phyloP scores from a whole-genome alignment of 2,329 filamentous ascomycete genomes.

The Xylaria sp. region DNA sequence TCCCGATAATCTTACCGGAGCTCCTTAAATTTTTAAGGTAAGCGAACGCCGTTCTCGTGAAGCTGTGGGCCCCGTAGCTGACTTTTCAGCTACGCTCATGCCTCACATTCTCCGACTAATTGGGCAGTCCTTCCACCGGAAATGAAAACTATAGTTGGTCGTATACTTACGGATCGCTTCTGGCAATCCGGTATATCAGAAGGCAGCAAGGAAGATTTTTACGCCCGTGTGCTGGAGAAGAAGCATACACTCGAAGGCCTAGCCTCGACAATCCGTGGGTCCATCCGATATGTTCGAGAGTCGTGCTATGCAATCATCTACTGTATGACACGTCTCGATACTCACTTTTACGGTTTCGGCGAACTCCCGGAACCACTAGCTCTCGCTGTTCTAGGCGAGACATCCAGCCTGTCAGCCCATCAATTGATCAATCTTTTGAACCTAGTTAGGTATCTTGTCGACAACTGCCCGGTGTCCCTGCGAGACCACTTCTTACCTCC shows the following conservation, averaged over 20 bases:
- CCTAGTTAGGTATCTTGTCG: conserved; percentile 84
- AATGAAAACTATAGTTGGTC: conserved; percentile 76
- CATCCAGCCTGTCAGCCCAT: conserved; percentile 83
- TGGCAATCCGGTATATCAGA: conserved; percentile 98
- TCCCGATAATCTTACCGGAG: conserved; percentile 83
- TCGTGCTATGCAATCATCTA: conserved; percentile 93
- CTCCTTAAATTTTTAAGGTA: conserved; percentile 82
- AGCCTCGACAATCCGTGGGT: conserved; percentile 88
- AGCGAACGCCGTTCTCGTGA: conserved; percentile 32
- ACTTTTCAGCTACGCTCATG: conserved; percentile 75
- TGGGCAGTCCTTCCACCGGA: conserved; percentile 80
- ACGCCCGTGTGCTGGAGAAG: conserved; percentile 86
- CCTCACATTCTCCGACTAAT: conserved; percentile 84
- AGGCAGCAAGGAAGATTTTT: conserved; percentile 96
- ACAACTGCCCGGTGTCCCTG: conserved; percentile 83
- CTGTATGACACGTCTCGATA: conserved; percentile 85
- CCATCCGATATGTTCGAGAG: conserved; percentile 87
- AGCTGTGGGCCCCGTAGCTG: conserved; percentile 19
- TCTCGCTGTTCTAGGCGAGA: conserved; percentile 81
- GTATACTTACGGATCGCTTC: conserved; percentile 91
- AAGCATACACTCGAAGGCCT: conserved; percentile 91
- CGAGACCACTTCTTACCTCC: conserved; percentile 83
- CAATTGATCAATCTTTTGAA: conserved; percentile 94
- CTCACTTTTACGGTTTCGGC: conserved; percentile 87
- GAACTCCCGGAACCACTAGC: conserved; percentile 85